Conservation (phyloP, 2,329 filamentous ascomycete genomes). For the Colletotrichum tanaceti region DNA sequence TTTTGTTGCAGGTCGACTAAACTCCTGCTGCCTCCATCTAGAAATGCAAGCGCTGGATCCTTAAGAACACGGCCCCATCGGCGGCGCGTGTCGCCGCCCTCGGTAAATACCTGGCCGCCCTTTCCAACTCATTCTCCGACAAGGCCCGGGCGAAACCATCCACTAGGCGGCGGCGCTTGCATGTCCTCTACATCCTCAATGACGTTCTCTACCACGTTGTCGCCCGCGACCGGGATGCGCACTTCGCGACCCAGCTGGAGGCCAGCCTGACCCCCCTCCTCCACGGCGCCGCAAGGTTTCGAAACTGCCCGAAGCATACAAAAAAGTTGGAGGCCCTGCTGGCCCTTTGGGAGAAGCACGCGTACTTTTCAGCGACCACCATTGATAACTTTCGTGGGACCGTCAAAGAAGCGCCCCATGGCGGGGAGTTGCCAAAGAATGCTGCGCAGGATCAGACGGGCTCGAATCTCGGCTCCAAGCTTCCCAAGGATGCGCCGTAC, state of each 20-base stretch:
- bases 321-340: constrained; percentile 74
- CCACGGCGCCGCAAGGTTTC: constrained; percentile 66
- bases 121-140: constrained; percentile 68
- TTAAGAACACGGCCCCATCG: constrained; percentile 77
- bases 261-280: constrained; percentile 72
- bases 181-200: constrained; percentile 82
- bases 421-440: constrained; percentile 26
- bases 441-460: constrained; percentile 36
- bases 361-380: constrained; percentile 68
- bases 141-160: constrained; percentile 57
- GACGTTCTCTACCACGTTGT: constrained; percentile 80
- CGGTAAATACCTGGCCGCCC: constrained; percentile 79
- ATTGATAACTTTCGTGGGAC: constrained; percentile 70
- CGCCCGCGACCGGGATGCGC: constrained; percentile 59
- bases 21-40: constrained; percentile 57
- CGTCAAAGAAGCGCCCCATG: constrained; percentile 56
- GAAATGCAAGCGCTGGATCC: constrained; percentile 90
- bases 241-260: constrained; percentile 68
- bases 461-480: constrained; percentile 43
- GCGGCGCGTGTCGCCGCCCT: constrained; percentile 72
- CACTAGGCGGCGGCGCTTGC: constrained; percentile 75
- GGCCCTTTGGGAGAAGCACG: constrained; percentile 75
- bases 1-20: constrained; percentile 48
- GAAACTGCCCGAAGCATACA: constrained; percentile 73
- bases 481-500: constrained; percentile 70